phyloP scores from a whole-genome alignment of 1,284 basidiomycete genomes.

The Heliocybe sulcata region DNA sequence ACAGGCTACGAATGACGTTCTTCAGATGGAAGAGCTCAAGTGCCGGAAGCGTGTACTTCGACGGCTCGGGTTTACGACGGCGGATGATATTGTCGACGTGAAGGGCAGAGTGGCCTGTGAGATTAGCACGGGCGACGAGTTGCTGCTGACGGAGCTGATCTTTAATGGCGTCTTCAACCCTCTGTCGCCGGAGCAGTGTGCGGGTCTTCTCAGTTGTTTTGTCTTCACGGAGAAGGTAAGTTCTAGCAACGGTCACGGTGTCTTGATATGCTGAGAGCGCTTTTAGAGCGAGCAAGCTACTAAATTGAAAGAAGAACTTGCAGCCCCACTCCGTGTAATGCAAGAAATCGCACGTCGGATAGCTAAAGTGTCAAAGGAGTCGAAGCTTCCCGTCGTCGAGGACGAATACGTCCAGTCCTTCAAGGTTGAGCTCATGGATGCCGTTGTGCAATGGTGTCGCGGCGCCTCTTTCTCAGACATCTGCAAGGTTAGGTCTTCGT shows the following conservation, averaged over 20 bases:
- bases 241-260: conserved; percentile 1
- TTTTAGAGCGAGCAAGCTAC: conserved; percentile 80
- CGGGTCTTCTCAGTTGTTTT: conserved; percentile 91
- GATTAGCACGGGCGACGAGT: conserved; percentile 95
- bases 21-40: conserved; percentile 97
- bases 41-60: conserved; percentile 91
- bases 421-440: conserved; percentile 98
- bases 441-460: conserved; percentile 95
- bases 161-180: conserved; percentile 97
- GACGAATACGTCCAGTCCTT: conserved; percentile 95
- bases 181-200: conserved; percentile 86
- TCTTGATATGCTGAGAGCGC: neutral
- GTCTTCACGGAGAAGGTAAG: conserved; percentile 96
- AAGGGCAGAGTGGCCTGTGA: conserved; percentile 99
- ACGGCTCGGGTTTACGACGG: conserved; percentile 84
- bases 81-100: conserved; percentile 92
- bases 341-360: conserved; percentile 94
- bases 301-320: conserved; percentile 88
- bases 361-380: conserved; percentile 92
- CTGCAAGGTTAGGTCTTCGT: conserved; percentile 66
- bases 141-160: conserved; percentile 94
- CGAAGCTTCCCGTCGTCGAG: conserved; percentile 83
- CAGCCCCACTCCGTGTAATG: conserved; percentile 87
- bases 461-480: conserved; percentile 96
- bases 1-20: conserved; percentile 83